phyloP scores from a whole-genome alignment of 2,329 filamentous ascomycete genomes.

The Monosporascus sp. region DNA sequence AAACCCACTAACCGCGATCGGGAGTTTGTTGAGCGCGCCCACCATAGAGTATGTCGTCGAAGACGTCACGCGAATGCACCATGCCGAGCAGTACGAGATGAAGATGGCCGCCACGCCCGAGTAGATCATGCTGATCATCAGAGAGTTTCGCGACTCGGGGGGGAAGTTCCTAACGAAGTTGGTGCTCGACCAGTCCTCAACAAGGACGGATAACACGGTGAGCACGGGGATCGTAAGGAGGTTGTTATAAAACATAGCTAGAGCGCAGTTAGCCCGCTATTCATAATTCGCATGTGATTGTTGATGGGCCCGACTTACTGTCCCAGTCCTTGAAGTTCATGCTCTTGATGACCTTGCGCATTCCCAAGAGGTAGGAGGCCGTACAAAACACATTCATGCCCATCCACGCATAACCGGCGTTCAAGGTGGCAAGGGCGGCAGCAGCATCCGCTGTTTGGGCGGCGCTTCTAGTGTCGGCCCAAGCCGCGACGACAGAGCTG shows the following conservation, averaged over 20 bases:
- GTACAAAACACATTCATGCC: slow-evolving; percentile 93
- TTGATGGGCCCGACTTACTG: slow-evolving; percentile 57
- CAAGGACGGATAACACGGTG: slow-evolving; percentile 69
- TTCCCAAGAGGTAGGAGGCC: slow-evolving; percentile 80
- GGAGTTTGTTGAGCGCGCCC: slow-evolving; percentile 94
- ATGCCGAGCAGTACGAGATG: slow-evolving; percentile 99
- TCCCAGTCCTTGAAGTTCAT: slow-evolving; percentile 99
- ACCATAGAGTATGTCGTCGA: slow-evolving; percentile 99
- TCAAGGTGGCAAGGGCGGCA: slow-evolving; percentile 78
- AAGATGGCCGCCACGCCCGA: slow-evolving; percentile 91
- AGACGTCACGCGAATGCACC: slow-evolving; percentile 96
- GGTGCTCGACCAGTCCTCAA: slow-evolving; percentile 85
- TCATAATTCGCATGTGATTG: background rate
- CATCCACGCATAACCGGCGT: slow-evolving; percentile 98
- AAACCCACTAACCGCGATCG: slow-evolving; percentile 85
- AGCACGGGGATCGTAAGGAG: slow-evolving; percentile 92
- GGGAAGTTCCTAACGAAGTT: slow-evolving; percentile 91
- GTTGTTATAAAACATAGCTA: slow-evolving; percentile 99
- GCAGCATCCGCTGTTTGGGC: slow-evolving; percentile 55
- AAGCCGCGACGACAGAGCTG: slow-evolving; percentile 89
- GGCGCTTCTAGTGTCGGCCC: slow-evolving; percentile 81
- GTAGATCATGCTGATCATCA: slow-evolving; percentile 86
- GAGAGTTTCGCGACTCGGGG: slow-evolving; percentile 66
- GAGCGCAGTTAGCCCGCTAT: slow-evolving; percentile 24
- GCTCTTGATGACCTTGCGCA: slow-evolving; percentile 98